These are phyloP conservation scores for Candida sp. DNA, from an alignment of 1,139 yeast genomes.

Conservation along the genomic window DNA sequence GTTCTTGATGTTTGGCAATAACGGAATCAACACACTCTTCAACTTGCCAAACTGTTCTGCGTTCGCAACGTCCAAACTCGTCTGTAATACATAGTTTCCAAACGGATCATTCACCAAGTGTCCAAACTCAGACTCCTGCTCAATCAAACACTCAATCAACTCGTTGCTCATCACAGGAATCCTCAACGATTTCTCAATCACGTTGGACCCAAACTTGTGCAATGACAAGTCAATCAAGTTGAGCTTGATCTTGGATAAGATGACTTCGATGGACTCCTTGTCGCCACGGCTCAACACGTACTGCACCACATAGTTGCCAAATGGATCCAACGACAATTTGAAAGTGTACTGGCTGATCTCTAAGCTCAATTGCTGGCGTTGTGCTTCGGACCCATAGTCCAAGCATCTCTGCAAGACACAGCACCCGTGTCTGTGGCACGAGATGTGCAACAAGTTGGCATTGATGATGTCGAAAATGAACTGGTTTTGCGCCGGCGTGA, in stretches of 20 bases:
- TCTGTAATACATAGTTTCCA: constrained; percentile 54
- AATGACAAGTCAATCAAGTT: constrained; percentile 74
- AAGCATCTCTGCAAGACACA: constrained; percentile 57
- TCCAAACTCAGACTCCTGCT: constrained; percentile 31
- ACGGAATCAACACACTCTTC: constrained; percentile 62
- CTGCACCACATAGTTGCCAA: constrained; percentile 96
- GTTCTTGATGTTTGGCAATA: constrained; percentile 69
- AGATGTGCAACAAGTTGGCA: constrained; percentile 40
- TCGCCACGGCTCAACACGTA: constrained; percentile 68
- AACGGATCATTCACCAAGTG: constrained; percentile 48
- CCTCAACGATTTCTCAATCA: constrained; percentile 84
- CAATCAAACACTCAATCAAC: constrained; percentile 39
- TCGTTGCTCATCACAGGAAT: constrained; percentile 40
- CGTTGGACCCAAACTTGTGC: constrained; percentile 94
- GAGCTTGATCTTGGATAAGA: constrained; percentile 53
- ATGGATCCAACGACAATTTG: constrained; percentile 85
- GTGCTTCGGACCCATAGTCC: constrained; percentile 79
- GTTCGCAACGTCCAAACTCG: constrained; percentile 65
- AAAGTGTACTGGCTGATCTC: constrained; percentile 64
- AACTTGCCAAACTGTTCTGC: constrained; percentile 52
- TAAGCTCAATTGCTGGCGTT: constrained; percentile 57
- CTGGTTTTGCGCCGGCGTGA: constrained; percentile 41
- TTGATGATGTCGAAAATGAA: constrained; percentile 48
- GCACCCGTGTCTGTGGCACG: constrained; percentile 55
- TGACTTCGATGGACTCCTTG: constrained; percentile 52